phyloP scores from a whole-genome alignment of 805 yeast genomes.

The Hanseniaspora guilliermondii region DNA sequence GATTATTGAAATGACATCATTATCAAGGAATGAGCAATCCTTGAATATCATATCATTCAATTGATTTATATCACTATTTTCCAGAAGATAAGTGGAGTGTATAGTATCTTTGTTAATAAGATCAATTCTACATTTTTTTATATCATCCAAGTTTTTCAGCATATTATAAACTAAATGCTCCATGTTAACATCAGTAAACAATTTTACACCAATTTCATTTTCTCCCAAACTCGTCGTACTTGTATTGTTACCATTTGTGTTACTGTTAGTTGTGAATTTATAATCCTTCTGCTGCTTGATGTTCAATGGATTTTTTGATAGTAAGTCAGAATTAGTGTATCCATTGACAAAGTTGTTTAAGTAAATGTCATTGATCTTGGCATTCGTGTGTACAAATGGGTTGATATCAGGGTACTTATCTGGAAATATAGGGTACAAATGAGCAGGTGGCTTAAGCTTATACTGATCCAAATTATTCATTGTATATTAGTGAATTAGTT shows the following conservation, averaged over 20 bases:
- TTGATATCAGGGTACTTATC: constrained; percentile 7
- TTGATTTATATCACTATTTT: not conserved
- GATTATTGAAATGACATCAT: not conserved
- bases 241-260: constrained; percentile 11
- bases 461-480: not conserved
- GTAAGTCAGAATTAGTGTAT: constrained; percentile 7
- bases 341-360: constrained; percentile 5
- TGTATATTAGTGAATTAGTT: no score
- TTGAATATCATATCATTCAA: not conserved
- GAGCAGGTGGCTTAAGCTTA: constrained; percentile 3
- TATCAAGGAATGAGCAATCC: not conserved
- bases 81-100: not conserved
- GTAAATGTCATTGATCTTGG: constrained; percentile 8
- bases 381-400: constrained; percentile 8
- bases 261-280: constrained; percentile 9
- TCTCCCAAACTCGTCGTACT: constrained; percentile 12
- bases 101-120: not conserved
- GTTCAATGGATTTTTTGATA: constrained; percentile 12
- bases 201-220: constrained; percentile 7
- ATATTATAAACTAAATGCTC: not conserved
- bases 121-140: not conserved
- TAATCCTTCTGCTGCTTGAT: constrained; percentile 1
- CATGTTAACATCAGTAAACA: not conserved
- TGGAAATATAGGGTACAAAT: not conserved
- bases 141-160: not conserved